phyloP scores from a whole-genome alignment of 495 filamentous ascomycete genomes.

The Penicillium egyptiacum region DNA sequence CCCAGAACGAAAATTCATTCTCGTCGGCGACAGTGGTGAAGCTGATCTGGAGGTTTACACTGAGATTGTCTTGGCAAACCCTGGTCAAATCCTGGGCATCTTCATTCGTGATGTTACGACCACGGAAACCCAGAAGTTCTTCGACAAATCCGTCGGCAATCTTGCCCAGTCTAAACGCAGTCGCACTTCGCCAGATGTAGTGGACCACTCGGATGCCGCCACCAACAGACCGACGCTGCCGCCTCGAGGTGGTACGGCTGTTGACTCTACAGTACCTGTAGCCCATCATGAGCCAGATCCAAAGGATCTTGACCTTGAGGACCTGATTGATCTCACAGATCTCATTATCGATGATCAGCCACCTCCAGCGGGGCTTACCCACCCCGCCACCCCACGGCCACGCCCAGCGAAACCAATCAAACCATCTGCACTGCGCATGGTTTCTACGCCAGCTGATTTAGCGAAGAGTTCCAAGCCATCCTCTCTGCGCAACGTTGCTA shows the following conservation, averaged over 20 bases:
- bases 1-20: constrained; percentile 81
- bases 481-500: constrained; percentile 3
- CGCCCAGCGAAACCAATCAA: constrained; percentile 67
- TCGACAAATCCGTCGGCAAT: constrained; percentile 64
- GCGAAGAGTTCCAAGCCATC: constrained; percentile 6
- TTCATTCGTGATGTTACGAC: constrained; percentile 97
- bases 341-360: constrained; percentile 41
- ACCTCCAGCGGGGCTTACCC: constrained; percentile 10
- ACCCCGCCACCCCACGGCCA: constrained; percentile 25
- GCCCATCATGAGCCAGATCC: constrained; percentile 18
- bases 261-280: constrained; percentile 22
- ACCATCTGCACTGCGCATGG: constrained; percentile 60
- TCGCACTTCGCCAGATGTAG: constrained; percentile 32
- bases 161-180: constrained; percentile 26
- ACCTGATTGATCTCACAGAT: constrained; percentile 65
- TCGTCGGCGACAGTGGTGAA: constrained; percentile 94
- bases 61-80: constrained; percentile 80
- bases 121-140: constrained; percentile 64
- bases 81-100: constrained; percentile 74
- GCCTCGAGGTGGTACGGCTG: constrained; percentile 24
- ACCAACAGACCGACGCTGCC: constrained; percentile 38
- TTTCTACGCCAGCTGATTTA: constrained; percentile 22
- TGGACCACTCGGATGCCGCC: constrained; percentile 28
- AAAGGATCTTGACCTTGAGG: constrained; percentile 47
- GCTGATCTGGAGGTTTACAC: constrained; percentile 97